Evolutionary conservation across 2,329 filamentous ascomycete species (phyloP).

Genomic region (Venturia effusa): DNA sequence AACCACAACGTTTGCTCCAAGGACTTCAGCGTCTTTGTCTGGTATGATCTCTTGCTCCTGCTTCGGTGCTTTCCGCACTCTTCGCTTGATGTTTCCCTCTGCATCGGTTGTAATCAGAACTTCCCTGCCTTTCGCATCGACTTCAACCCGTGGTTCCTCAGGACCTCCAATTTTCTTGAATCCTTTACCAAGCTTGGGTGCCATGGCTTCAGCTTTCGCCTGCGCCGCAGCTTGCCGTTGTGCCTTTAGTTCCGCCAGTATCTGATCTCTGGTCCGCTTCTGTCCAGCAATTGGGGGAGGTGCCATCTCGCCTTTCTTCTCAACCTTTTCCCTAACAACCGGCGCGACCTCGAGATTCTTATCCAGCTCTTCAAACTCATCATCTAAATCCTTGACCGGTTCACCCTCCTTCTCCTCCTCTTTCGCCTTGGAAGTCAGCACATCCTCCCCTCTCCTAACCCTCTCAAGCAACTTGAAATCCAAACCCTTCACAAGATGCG

Average conservation of each 20-base stretch:
- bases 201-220: conserved; percentile 30
- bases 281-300: conserved; percentile 33
- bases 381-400: conserved; percentile 26
- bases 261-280: conserved; percentile 38
- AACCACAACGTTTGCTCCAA: conserved; percentile 27
- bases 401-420: conserved; percentile 20
- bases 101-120: conserved; percentile 48
- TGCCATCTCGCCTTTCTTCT: conserved; percentile 43
- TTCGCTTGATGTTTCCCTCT: conserved; percentile 51
- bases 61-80: conserved; percentile 38
- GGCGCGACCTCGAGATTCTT: conserved; percentile 49
- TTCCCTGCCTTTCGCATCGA: conserved; percentile 44
- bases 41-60: conserved; percentile 21
- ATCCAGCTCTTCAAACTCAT: conserved; percentile 42
- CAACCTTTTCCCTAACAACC: conserved; percentile 46
- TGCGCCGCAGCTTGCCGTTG: conserved; percentile 31
- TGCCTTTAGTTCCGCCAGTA: conserved; percentile 13
- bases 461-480: conserved; percentile 72
- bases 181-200: conserved; percentile 40
- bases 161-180: conserved; percentile 43
- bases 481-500: conserved; percentile 83
- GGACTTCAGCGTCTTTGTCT: conserved; percentile 23
- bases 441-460: conserved; percentile 54
- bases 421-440: conserved; percentile 28
- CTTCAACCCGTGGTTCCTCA: conserved; percentile 43